phyloP scores from a whole-genome alignment of 768 basidiomycete species.

The Royoungia palumana region DNA sequence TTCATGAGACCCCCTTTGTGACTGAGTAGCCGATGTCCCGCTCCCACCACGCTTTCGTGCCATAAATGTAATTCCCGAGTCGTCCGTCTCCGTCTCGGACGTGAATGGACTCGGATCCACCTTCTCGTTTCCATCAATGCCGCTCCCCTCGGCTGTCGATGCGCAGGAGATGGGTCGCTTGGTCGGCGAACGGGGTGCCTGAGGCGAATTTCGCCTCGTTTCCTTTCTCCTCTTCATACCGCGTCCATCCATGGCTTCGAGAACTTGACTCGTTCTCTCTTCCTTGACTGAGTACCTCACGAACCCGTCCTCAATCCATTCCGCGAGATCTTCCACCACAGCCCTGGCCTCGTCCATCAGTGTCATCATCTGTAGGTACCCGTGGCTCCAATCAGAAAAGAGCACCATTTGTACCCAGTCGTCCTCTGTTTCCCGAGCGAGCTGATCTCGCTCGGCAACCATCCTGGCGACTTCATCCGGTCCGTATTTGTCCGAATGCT shows the following conservation, averaged over 20 bases:
- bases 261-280: constrained; percentile 15
- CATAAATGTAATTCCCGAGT: constrained; percentile 67
- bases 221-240: constrained; percentile 27
- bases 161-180: constrained; percentile 13
- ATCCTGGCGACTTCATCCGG: constrained; percentile 38
- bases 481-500: constrained; percentile 25
- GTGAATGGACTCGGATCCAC: constrained; percentile 31
- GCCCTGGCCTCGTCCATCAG: constrained; percentile 80
- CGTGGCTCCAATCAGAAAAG: constrained; percentile 96
- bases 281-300: constrained; percentile 30
- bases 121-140: constrained; percentile 4
- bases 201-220: constrained; percentile 22
- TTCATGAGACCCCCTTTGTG: constrained; percentile 23
- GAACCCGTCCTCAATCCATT: constrained; percentile 89
- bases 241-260: constrained; percentile 15
- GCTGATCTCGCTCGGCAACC: constrained; percentile 56
- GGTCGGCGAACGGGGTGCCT: constrained; percentile 18
- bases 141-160: background rate
- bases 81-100: constrained; percentile 66
- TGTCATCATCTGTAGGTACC: constrained; percentile 91
- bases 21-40: constrained; percentile 23
- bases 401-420: constrained; percentile 95
- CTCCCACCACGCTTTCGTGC: constrained; percentile 47
- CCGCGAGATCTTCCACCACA: constrained; percentile 78
- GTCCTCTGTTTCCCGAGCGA: constrained; percentile 72